Base-by-base conservation (phyloP, 768 basidiomycete genomes). In the Cystobasidium ongulense region DNA sequence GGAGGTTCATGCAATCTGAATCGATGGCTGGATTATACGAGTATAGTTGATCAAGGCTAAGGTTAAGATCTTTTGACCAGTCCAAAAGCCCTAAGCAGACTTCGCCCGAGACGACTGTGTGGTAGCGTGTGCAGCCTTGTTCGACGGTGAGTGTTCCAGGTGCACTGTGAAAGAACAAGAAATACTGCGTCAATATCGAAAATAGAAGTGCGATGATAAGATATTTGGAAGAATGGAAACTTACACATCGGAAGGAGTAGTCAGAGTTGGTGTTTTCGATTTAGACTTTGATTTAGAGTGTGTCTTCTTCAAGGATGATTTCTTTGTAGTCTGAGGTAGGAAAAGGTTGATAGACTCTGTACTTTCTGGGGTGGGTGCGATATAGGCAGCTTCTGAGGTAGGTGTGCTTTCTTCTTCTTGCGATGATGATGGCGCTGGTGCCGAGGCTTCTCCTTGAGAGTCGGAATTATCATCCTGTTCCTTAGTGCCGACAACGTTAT, bases 11-110 rank as follows among this genome's bases (percentile, higher is more conserved):
- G 68, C 68, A 71, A 1, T 61, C 35, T 23, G 29, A n/a, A 36
- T 71, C 41, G 68, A 71, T 59, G 35, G 68, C 33, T n/a, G 68
- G 68, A 35, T 71, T 71, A 21, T 46, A 71, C 7, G 52, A n/a
- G 29, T 39, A 59, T 18, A 71, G 43, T 15, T 36, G 33, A 7
- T 36, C 33, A 7, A 71, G 53, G 10, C 53, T 39, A 53, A 71
- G 68, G 25, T 54, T 54, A 35, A 71, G 33, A 43, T 71, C 43
- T 35, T 71, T 46, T 1, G 53, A 35, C 36, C 43, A 71, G 68
- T 71, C 43, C 21, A 71, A 33, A 29, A 71, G 33, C 15, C 68
- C 68, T n/a, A 71, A 53, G 68, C 68, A 71, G 29, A 71, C 54
- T 54, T 71, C 68, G 52, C 68, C 68, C 5, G 50, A 23, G 21